Conservation (phyloP, 2,329 filamentous ascomycete species). For the Alternaria sp. region DNA sequence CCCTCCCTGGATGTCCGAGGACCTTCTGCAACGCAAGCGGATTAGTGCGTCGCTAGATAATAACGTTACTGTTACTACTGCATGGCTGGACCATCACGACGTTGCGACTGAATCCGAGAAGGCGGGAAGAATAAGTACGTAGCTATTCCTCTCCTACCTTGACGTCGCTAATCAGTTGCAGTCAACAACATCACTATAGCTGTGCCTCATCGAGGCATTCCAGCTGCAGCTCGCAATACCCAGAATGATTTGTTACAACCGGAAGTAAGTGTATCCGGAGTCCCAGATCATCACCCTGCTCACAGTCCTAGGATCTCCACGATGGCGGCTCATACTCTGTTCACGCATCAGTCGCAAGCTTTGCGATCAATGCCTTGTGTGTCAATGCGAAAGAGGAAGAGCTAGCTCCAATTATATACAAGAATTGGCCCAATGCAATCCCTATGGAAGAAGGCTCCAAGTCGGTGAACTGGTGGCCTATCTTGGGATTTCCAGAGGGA, state of each 20-base stretch:
- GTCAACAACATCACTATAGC: constrained; percentile 21
- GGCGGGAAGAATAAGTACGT: constrained; percentile 12
- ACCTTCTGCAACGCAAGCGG: constrained; percentile 5
- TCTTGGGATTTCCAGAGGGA: constrained; percentile 7
- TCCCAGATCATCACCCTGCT: neutral
- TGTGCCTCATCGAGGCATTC: constrained; percentile 12
- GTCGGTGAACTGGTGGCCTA: constrained; percentile 13
- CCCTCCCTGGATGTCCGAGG: constrained; percentile 11
- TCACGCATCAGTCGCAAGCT: constrained; percentile 12
- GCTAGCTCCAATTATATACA: constrained; percentile 12
- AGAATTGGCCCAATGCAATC: constrained; percentile 12
- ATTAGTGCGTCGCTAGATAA: constrained; percentile 11
- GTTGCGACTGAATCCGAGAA: constrained; percentile 7
- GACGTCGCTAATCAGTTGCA: neutral
- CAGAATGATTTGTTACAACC: constrained; percentile 13
- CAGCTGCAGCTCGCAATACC: constrained; percentile 12
- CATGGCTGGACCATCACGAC: constrained; percentile 11
- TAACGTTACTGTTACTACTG: constrained; percentile 12
- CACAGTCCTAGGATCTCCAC: constrained; percentile 1
- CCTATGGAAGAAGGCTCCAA: constrained; percentile 12
- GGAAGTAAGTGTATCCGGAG: neutral
- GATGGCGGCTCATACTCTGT: constrained; percentile 14
- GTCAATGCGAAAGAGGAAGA: constrained; percentile 14
- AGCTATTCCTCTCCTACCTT: neutral
- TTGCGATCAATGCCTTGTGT: constrained; percentile 12